Percentiles rank a stretch among this genome's conserved stretches.
Conservation (phyloP, 2,329 filamentous ascomycete genomes). For the Dothideomycetes sp. region DNA sequence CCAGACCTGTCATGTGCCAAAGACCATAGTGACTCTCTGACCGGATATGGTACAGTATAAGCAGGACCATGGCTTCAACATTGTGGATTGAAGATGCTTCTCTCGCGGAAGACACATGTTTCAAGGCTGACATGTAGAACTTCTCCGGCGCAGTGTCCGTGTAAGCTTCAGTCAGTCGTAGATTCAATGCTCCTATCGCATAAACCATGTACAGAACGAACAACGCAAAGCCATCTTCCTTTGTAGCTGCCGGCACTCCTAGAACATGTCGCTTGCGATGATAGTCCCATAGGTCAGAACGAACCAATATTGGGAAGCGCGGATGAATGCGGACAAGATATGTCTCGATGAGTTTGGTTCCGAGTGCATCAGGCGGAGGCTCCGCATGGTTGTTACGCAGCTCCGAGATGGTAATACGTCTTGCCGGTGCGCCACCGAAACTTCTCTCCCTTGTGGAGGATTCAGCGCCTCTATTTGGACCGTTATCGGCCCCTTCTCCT, state of each 20-base stretch:
- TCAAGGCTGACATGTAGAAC: slow-evolving; percentile 2
- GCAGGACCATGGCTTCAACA: slow-evolving; percentile 1
- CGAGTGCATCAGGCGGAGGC: background rate
- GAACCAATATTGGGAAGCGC: background rate
- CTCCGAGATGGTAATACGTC: background rate
- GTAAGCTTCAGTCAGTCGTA: slow-evolving; percentile 1
- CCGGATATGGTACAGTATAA: slow-evolving; percentile 1
- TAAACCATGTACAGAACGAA: slow-evolving; percentile 3
- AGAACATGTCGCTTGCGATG: background rate
- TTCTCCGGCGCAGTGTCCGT: slow-evolving; percentile 1
- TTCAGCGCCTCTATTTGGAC: too few species aligned
- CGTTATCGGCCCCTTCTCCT: background rate
- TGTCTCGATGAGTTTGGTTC: background rate
- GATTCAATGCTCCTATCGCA: slow-evolving; percentile 1
- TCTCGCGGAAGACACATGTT: slow-evolving; percentile 1
- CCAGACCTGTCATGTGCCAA: slow-evolving; percentile 2
- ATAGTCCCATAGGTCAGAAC: background rate
- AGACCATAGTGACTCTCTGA: slow-evolving; percentile 1
- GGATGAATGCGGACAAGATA: slow-evolving; percentile 4
- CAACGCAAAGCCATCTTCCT: background rate
- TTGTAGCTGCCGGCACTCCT: background rate
- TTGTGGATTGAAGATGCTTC: slow-evolving; percentile 1
- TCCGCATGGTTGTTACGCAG: background rate
- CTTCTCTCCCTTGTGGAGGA: too few species aligned
- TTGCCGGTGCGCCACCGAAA: background rate